Base-by-base conservation (phyloP, 768 basidiomycete species). In the Lepiota brunneoincarnata region DNA sequence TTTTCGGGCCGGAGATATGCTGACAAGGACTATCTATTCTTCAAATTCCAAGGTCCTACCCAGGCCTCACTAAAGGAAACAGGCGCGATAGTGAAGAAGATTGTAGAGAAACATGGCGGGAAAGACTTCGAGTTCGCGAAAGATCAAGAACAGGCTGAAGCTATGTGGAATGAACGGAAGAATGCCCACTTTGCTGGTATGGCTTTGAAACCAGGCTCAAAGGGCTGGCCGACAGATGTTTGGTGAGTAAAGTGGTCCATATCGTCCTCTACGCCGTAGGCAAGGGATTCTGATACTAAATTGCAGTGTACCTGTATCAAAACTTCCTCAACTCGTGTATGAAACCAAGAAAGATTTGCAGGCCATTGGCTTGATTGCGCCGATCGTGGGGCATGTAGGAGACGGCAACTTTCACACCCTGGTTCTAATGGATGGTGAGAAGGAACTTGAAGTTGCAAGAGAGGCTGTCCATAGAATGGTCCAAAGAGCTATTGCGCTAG, bases 11-110 rank as follows among this genome's bases (percentile, higher is more conserved):
- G 74, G 37, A 77, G 76, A 56, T 91, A 84, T 69, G 79, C 80
- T 0, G 82, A 79, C 49, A 73, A 71, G 23, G 89, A 92, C 64
- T 83, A 80, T 18, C 75, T 96, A 10, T 91, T 93, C 72, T 89
- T 96, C 79, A 92, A 93, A 67, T 84, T 96, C 66, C 89, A 92
- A 61, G 89, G 89, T 10, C 78, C 84, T 7, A 79, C 84, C 1
- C 70, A 73, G 0, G 70, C 76, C 1, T 77, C 84, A 2, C 69
- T 91, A n/a, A 64, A 72, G 2, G 87, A 88, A 58, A 83, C 84
- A 0, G 81, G 85, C 0, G 69, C 72, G 5, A 74, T 86, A 14
- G 83, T 87, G 21, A 73, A 82, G 58, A 69, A 69, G 45, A 73
- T 91, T 26, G 76, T 81, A 7, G 73, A 76, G 64, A 81, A 78